A percentile compares a stretch with the other conserved stretches of the same genome.
phyloP scores from a whole-genome alignment of 176 grass and related monocot species.

The Metroxylon sagu region DNA sequence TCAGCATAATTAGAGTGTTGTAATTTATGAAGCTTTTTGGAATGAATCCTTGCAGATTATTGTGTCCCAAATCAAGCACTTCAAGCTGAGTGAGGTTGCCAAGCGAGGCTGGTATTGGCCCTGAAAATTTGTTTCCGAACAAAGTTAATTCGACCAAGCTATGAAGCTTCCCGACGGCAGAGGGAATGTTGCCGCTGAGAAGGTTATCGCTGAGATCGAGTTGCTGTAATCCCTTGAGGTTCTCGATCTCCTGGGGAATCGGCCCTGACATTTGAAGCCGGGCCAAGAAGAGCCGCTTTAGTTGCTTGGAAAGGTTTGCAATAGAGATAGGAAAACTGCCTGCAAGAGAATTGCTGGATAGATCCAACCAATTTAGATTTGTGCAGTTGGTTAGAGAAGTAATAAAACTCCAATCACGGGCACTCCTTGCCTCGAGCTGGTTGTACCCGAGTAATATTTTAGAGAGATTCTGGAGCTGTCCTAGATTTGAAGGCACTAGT shows the following conservation, averaged over 20 bases:
- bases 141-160: background rate
- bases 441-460: background rate
- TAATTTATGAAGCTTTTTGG: background rate
- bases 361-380: background rate
- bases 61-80: background rate
- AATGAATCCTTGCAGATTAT: background rate
- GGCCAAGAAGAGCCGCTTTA: too few species aligned
- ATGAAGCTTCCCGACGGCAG: background rate
- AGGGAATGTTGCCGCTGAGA: slow-evolving; percentile 5
- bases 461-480: background rate
- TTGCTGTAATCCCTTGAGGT: too few species aligned
- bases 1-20: too few species aligned
- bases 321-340: too few species aligned
- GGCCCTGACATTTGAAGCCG: too few species aligned
- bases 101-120: background rate
- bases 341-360: too few species aligned
- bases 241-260: too few species aligned
- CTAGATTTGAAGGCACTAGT: background rate
- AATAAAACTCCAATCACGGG: slow-evolving; percentile 20
- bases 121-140: background rate
- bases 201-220: background rate
- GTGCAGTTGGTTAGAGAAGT: slow-evolving; percentile 13
- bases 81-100: background rate
- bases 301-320: too few species aligned
- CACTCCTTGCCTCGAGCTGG: background rate